These are phyloP conservation scores for Laburnicola sp. DNA, from an alignment of 2,329 filamentous ascomycete species.

Conservation along the genomic window DNA sequence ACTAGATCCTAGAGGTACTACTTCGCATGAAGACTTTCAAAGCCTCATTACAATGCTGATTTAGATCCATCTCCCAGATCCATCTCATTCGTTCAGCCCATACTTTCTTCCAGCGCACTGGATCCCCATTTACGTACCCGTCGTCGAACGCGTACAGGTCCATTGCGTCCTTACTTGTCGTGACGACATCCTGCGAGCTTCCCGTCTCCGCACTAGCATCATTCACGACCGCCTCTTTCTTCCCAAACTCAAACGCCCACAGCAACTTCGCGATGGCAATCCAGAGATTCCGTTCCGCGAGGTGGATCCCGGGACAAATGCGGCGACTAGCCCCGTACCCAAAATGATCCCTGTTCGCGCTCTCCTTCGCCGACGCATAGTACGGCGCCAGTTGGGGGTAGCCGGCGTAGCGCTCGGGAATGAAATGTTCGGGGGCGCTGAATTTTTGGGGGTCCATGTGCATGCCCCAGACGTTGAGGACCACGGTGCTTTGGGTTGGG, in stretches of 20 bases:
- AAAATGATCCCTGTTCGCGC: constrained; percentile 36
- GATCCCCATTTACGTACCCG: no score
- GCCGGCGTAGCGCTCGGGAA: constrained; percentile 37
- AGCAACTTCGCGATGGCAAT: neutral
- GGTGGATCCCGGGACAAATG: constrained; percentile 59
- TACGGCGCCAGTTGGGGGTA: constrained; percentile 35
- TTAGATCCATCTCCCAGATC: no score
- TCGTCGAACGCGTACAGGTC: no score
- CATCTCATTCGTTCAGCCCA: no score
- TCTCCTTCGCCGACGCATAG: constrained; percentile 36
- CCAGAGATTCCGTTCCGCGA: constrained; percentile 49
- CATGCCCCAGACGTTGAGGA: constrained; percentile 23
- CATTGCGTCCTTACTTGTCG: no score
- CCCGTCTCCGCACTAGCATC: neutral
- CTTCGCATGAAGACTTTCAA: no score
- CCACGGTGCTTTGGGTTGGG: constrained; percentile 23
- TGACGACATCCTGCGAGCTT: neutral
- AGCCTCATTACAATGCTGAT: no score
- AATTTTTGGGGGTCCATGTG: constrained; percentile 10
- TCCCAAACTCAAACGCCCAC: neutral
- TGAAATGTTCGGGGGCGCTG: constrained; percentile 29
- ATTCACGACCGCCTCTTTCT: neutral
- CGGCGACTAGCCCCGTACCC: constrained; percentile 33
- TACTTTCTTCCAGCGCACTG: no score
- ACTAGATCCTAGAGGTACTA: no score